A percentile compares a stretch with the other conserved stretches of the same genome.
Conservation (phyloP, 768 basidiomycete genomes). For the Boletus vermiculosoides region DNA sequence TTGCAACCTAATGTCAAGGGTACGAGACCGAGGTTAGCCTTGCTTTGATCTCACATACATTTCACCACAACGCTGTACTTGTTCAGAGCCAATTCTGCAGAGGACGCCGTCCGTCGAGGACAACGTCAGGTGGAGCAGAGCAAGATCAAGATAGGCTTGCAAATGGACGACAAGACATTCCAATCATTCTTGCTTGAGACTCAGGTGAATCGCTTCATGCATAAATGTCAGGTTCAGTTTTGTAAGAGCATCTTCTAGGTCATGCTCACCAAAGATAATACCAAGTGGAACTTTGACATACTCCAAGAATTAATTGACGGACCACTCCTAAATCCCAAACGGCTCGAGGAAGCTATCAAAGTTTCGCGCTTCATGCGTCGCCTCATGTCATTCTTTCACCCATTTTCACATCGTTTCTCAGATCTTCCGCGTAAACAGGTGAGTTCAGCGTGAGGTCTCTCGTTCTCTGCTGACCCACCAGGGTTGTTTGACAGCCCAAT, state of each 20-base stretch:
- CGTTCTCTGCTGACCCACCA: not conserved
- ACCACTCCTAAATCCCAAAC: slow-evolving; percentile 83
- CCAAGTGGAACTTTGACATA: slow-evolving; percentile 90
- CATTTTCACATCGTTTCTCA: slow-evolving; percentile 84
- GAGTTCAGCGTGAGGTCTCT: slow-evolving; percentile 2
- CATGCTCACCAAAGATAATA: slow-evolving; percentile 82
- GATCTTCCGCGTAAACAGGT: slow-evolving; percentile 74
- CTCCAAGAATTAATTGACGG: slow-evolving; percentile 90
- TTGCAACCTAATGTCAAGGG: slow-evolving; percentile 60
- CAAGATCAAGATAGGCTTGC: slow-evolving; percentile 86
- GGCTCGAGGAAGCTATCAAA: slow-evolving; percentile 93
- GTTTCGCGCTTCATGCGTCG: slow-evolving; percentile 86
- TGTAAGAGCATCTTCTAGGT: slow-evolving; percentile 48
- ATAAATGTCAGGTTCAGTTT: not conserved
- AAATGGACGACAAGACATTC: slow-evolving; percentile 94
- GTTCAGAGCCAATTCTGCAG: slow-evolving; percentile 70
- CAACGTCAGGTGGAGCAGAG: slow-evolving; percentile 90
- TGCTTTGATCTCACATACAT: not conserved
- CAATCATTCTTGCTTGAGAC: slow-evolving; percentile 83
- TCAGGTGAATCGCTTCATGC: slow-evolving; percentile 49
- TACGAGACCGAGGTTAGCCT: slow-evolving; percentile 60
- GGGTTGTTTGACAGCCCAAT: slow-evolving; percentile 51
- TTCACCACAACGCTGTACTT: not conserved
- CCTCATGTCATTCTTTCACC: slow-evolving; percentile 92
- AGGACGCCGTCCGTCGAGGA: slow-evolving; percentile 83